phyloP scores from a whole-genome alignment of 345 rosid species.

The Punica granatum region DNA sequence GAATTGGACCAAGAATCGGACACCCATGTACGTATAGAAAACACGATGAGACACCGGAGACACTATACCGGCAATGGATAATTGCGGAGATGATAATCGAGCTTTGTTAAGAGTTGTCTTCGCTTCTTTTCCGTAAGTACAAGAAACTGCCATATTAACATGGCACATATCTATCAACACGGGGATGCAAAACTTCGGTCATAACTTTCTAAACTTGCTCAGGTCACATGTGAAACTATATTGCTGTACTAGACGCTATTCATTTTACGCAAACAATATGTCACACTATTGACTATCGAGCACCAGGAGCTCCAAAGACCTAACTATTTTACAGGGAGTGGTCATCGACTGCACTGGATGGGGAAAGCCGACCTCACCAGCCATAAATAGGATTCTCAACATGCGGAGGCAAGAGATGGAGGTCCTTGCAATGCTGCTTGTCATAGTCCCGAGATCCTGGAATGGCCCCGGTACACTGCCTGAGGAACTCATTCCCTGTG shows the following conservation, averaged over 20 bases:
- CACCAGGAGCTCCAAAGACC: constrained; percentile 10
- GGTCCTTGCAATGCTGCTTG: constrained; percentile 81
- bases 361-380: constrained; percentile 27
- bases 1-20: too few species aligned
- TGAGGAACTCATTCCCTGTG: constrained; percentile 82
- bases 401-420: constrained; percentile 71
- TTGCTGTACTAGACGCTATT: neutral
- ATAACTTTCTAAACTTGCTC: neutral
- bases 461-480: constrained; percentile 76
- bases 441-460: constrained; percentile 77
- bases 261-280: neutral
- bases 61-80: neutral
- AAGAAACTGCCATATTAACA: neutral
- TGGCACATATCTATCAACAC: neutral
- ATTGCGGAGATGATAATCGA: neutral
- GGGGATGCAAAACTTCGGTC: constrained; percentile 4
- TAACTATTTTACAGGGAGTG: constrained; percentile 3
- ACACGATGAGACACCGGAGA: neutral
- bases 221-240: neutral
- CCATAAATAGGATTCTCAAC: constrained; percentile 78
- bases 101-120: neutral
- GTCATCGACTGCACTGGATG: neutral
- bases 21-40: too few species aligned
- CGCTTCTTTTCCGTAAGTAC: neutral
- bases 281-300: neutral